Percentiles rank a stretch among this genome's conserved stretches.
Evolutionary conservation across 1,139 yeast genomes (phyloP).

Genomic region (Saccharomyces hybrid): DNA sequence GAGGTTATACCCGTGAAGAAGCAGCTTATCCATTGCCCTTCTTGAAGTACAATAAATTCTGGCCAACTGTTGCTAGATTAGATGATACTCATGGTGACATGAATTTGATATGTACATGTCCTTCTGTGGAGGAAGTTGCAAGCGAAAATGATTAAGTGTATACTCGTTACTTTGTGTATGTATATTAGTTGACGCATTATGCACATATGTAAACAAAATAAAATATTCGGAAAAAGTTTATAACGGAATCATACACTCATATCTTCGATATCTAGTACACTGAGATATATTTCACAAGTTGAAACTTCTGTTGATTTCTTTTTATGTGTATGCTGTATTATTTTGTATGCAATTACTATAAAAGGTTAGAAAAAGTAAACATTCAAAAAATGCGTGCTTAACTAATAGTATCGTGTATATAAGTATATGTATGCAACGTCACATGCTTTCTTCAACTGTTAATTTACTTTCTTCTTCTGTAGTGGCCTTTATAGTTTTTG

Average conservation of each 20-base stretch:
- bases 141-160: not conserved
- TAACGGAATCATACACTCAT: too few relatives aligned
- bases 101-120: constrained; percentile 90
- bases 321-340: not conserved
- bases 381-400: not conserved
- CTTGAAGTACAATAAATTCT: constrained; percentile 69
- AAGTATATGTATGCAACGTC: not conserved
- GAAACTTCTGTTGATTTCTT: not conserved
- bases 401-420: not conserved
- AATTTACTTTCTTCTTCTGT: constrained; percentile 3
- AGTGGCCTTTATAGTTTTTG: constrained; percentile 7
- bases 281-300: constrained; percentile 1
- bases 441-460: not conserved
- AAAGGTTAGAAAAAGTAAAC: not conserved
- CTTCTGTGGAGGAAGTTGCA: constrained; percentile 56
- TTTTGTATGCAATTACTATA: not conserved
- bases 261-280: not conserved
- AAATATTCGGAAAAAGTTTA: not conserved
- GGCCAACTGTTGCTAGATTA: constrained; percentile 91
- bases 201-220: not conserved
- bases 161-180: not conserved
- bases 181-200: not conserved
- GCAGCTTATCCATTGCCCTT: constrained; percentile 87
- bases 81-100: constrained; percentile 93
- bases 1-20: constrained; percentile 87